phyloP scores from a whole-genome alignment of 345 rosid species.

The Boechera retrofracta region DNA sequence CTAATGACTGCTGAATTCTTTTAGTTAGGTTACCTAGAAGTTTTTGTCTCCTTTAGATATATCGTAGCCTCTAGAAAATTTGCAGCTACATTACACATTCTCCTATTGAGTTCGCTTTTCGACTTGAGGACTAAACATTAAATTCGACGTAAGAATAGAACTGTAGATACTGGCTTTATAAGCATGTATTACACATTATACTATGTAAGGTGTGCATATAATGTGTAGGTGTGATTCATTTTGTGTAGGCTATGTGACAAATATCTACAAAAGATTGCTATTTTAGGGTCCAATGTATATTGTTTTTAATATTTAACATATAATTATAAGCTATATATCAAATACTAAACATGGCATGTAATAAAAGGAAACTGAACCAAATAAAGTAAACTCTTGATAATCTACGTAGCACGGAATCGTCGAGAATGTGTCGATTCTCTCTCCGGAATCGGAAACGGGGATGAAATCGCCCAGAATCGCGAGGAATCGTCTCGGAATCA shows the following conservation, averaged over 20 bases:
- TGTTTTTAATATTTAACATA: no score
- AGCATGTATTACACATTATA: not conserved
- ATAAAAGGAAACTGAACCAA: no score
- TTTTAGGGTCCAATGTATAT: not conserved
- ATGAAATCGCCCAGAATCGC: no score
- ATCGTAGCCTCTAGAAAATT: not conserved
- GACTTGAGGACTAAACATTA: not conserved
- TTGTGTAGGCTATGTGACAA: not conserved
- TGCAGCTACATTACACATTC: not conserved
- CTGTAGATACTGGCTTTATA: not conserved
- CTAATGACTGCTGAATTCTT: not conserved
- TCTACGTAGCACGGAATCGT: no score
- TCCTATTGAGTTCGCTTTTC: not conserved
- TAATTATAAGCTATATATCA: no score
- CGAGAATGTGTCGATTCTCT: no score
- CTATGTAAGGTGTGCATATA: not conserved
- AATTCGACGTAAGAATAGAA: not conserved
- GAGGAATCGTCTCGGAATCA: no score
- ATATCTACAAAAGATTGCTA: no score
- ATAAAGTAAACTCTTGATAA: no score
- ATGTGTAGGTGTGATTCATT: not conserved
- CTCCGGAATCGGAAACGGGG: no score
- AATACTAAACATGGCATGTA: no score
- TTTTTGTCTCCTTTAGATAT: not conserved
- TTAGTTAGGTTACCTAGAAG: conserved; percentile 15